These are phyloP conservation scores for Baudoinia panamericana DNA, from an alignment of 495 filamentous ascomycete genomes.

Conservation along the genomic window DNA sequence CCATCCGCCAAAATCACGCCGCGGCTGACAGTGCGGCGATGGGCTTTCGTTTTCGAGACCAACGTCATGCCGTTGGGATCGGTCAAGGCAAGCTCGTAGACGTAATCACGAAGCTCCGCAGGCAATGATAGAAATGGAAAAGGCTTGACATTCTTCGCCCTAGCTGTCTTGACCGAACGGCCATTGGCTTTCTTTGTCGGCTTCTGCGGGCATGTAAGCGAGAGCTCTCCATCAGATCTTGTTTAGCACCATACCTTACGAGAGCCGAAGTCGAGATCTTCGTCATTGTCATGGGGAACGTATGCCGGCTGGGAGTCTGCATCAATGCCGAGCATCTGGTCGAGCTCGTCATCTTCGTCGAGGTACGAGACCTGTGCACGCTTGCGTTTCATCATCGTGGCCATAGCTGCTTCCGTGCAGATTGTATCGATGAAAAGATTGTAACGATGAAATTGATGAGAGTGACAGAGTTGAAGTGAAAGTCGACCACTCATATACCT, in stretches of 20 bases:
- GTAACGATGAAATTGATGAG: neutral
- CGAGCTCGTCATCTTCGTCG: constrained; percentile 14
- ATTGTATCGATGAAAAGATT: neutral
- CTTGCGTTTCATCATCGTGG: constrained; percentile 23
- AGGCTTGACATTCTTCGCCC: constrained; percentile 15
- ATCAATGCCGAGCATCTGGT: constrained; percentile 1
- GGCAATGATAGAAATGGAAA: constrained; percentile 25
- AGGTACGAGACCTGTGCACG: constrained; percentile 20
- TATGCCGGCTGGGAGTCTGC: neutral
- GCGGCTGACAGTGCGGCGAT: constrained; percentile 21
- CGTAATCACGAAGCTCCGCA: constrained; percentile 22
- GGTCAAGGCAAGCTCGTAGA: constrained; percentile 21
- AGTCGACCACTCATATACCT: neutral
- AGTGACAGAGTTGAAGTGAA: constrained; percentile 1
- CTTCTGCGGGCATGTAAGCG: neutral
- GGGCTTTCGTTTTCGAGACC: constrained; percentile 11
- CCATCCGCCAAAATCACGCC: neutral
- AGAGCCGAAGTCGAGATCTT: constrained; percentile 1
- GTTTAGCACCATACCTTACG: constrained; percentile 2
- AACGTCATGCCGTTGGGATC: constrained; percentile 18
- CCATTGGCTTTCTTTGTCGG: constrained; percentile 3
- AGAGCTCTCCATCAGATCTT: neutral
- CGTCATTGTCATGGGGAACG: constrained; percentile 11
- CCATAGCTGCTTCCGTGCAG: neutral
- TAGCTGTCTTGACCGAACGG: constrained; percentile 5